phyloP scores from a whole-genome alignment of 139 green algal species.

The Microglena sp. region DNA sequence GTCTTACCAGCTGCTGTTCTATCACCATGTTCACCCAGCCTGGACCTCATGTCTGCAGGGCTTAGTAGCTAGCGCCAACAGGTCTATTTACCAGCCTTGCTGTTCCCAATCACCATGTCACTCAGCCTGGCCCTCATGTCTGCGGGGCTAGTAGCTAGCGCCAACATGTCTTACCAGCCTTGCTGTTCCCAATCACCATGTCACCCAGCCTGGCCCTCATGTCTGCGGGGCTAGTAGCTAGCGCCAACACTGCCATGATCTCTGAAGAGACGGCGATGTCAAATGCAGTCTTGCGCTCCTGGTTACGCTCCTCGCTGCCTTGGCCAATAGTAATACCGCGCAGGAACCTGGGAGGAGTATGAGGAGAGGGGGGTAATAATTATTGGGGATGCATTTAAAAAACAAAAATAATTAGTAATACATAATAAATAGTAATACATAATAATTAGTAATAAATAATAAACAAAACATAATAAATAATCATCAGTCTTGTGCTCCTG shows the following conservation, averaged over 20 bases:
- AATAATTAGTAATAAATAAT: not conserved
- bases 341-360: slow-evolving; percentile 64
- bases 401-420: too few relatives aligned
- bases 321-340: slow-evolving; percentile 78
- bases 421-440: not conserved
- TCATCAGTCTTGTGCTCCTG: slow-evolving; percentile 53
- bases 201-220: not conserved
- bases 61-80: too few relatives aligned
- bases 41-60: too few relatives aligned
- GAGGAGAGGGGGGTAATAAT: not conserved
- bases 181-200: not conserved
- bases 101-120: too few relatives aligned
- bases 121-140: too few relatives aligned
- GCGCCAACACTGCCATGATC: slow-evolving; percentile 98
- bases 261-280: slow-evolving; percentile 87
- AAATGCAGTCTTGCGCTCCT: slow-evolving; percentile 68
- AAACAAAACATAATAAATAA: too few relatives aligned
- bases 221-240: slow-evolving; percentile 75
- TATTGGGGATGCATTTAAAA: not conserved
- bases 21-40: too few relatives aligned
- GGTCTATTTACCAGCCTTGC: too few relatives aligned
- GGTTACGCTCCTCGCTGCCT: slow-evolving; percentile 51
- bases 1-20: too few relatives aligned
- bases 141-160: too few relatives aligned
- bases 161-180: not conserved